These are phyloP conservation scores for Myotisia sp. DNA, from an alignment of 2,329 filamentous ascomycete genomes.

Conservation along the genomic window DNA sequence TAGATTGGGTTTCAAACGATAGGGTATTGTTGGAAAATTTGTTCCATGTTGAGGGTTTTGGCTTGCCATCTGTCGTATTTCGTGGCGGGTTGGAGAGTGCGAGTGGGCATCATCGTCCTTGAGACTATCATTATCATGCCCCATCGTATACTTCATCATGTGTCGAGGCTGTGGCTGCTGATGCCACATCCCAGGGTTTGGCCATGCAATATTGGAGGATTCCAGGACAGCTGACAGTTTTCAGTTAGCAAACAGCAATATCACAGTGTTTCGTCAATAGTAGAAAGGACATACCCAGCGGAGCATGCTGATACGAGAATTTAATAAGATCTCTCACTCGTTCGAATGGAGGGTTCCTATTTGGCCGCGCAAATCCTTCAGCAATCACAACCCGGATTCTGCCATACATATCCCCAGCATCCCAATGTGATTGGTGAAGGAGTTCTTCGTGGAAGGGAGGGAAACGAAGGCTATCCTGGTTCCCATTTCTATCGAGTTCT, in stretches of 20 bases:
- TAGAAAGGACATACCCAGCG: conserved; percentile 43
- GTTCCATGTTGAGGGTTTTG: conserved; percentile 14
- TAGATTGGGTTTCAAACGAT: conserved; percentile 20
- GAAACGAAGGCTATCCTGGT: conserved; percentile 51
- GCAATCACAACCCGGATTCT: conserved; percentile 64
- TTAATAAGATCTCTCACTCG: conserved; percentile 56
- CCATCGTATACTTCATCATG: conserved; percentile 21
- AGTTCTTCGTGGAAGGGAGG: conserved; percentile 57
- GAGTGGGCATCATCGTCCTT: conserved; percentile 43
- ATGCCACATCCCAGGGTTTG: conserved; percentile 56
- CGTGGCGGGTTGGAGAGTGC: conserved; percentile 44
- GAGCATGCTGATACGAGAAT: conserved; percentile 78
- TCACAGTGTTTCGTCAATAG: not conserved
- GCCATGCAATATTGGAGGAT: conserved; percentile 62
- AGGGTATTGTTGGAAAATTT: conserved; percentile 17
- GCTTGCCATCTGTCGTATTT: conserved; percentile 13
- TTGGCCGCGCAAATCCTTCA: conserved; percentile 49
- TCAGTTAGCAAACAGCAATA: conserved; percentile 1
- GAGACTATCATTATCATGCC: conserved; percentile 18
- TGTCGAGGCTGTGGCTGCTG: conserved; percentile 31
- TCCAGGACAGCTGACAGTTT: conserved; percentile 53
- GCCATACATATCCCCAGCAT: conserved; percentile 54
- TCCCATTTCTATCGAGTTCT: conserved; percentile 41
- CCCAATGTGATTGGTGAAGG: conserved; percentile 57
- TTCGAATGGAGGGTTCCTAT: conserved; percentile 42